phyloP scores from a whole-genome alignment of 2,329 filamentous ascomycete species.

The Dactylonectria macrodidyma region DNA sequence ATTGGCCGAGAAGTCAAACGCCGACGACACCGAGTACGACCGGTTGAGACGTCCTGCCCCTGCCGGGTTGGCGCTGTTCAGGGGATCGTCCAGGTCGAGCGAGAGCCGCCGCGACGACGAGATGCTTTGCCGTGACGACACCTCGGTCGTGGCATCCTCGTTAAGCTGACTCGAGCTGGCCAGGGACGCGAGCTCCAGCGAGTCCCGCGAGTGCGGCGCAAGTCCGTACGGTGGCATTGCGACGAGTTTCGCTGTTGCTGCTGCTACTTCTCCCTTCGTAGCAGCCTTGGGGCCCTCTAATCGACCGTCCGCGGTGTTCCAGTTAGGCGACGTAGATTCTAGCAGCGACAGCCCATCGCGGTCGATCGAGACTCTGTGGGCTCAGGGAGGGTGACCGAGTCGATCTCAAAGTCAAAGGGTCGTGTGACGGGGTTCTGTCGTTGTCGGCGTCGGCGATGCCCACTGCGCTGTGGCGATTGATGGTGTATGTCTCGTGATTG shows the following conservation, averaged over 20 bases:
- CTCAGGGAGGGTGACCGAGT: slow-evolving; percentile 27
- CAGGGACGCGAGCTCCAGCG: slow-evolving; percentile 94
- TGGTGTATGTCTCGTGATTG: slow-evolving; percentile 34
- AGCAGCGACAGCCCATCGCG: slow-evolving; percentile 49
- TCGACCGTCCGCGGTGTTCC: slow-evolving; percentile 34
- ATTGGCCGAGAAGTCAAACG: slow-evolving; percentile 95
- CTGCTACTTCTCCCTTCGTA: slow-evolving; percentile 23
- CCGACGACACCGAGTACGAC: slow-evolving; percentile 91
- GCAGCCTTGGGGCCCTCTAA: slow-evolving; percentile 20
- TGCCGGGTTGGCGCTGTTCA: slow-evolving; percentile 71
- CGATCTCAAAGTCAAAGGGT: slow-evolving; percentile 20
- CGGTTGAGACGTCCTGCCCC: slow-evolving; percentile 65
- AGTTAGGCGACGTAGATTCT: slow-evolving; percentile 32
- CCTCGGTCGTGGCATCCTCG: slow-evolving; percentile 72
- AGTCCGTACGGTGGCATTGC: slow-evolving; percentile 60
- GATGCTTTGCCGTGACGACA: slow-evolving; percentile 86
- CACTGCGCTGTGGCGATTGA: slow-evolving; percentile 12
- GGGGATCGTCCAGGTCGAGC: slow-evolving; percentile 84
- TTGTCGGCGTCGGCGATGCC: slow-evolving; percentile 9
- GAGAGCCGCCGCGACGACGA: slow-evolving; percentile 94
- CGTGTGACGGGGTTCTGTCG: slow-evolving; percentile 31
- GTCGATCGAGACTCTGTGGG: slow-evolving; percentile 17
- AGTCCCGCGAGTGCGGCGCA: slow-evolving; percentile 79
- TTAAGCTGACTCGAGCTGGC: slow-evolving; percentile 79
- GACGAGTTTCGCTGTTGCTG: slow-evolving; percentile 45